These are phyloP conservation scores for Naganishia albida DNA, from an alignment of 1,284 basidiomycete genomes.

Conservation along the genomic window DNA sequence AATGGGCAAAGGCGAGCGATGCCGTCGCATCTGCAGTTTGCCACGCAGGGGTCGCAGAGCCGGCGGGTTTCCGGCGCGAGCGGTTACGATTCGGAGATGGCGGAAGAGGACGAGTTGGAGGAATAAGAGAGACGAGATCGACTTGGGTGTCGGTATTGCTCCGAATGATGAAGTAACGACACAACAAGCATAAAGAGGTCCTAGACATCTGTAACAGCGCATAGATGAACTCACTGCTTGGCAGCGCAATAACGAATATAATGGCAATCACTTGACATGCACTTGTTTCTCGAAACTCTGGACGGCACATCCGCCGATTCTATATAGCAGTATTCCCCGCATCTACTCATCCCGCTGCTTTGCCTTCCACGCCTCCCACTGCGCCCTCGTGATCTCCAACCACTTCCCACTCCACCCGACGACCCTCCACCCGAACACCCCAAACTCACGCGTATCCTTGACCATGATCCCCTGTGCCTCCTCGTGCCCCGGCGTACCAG, in stretches of 20 bases:
- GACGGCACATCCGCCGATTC: neutral
- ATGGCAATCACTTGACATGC: neutral
- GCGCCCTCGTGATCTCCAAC: constrained; percentile 21
- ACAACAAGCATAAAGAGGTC: neutral
- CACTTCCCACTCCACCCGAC: constrained; percentile 23
- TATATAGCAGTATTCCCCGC: neutral
- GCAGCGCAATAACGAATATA: neutral
- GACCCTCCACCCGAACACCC: constrained; percentile 2
- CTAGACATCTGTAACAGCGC: neutral
- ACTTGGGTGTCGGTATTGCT: neutral
- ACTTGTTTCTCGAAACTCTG: neutral
- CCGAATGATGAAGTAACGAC: neutral
- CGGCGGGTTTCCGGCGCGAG: constrained; percentile 1
- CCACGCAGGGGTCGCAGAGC: neutral
- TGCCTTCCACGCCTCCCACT: constrained; percentile 12
- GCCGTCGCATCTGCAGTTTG: neutral
- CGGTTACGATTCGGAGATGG: neutral
- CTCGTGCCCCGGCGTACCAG: constrained; percentile 25
- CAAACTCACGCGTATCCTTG: constrained; percentile 10
- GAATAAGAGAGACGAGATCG: neutral
- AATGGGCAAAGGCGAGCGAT: neutral
- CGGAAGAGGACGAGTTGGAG: neutral
- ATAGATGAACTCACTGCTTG: too few species aligned
- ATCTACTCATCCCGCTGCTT: neutral
- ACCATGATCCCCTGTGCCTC: constrained; percentile 20